Evolutionary conservation across 2,329 filamentous ascomycete species (phyloP).

Genomic region (Sclerotinia borealis): DNA sequence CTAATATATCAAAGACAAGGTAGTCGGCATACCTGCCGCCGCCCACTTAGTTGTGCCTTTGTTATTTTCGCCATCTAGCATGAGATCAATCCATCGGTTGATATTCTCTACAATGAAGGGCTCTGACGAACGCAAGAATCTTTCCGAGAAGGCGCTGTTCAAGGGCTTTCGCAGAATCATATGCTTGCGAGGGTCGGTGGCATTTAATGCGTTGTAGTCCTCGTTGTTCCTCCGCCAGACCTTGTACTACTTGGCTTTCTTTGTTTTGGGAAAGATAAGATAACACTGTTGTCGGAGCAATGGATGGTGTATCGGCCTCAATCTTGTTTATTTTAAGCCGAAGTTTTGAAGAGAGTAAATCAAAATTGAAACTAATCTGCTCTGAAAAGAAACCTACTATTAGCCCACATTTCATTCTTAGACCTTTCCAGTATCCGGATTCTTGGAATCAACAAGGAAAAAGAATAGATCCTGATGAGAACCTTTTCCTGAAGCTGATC

Average conservation of each 20-base stretch:
- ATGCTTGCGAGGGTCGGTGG: background rate
- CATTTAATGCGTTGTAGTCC: background rate
- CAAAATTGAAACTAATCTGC: too few species aligned
- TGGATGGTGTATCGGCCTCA: too few species aligned
- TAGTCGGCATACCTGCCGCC: background rate
- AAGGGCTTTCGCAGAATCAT: background rate
- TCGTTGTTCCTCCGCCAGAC: background rate
- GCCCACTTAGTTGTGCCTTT: background rate
- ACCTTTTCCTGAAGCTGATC: too few species aligned
- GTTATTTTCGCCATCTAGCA: background rate
- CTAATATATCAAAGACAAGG: conserved; percentile 1
- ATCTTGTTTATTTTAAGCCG: too few species aligned
- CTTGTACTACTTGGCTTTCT: background rate
- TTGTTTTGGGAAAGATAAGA: background rate
- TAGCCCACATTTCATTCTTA: too few species aligned
- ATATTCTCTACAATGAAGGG: background rate
- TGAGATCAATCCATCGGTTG: background rate
- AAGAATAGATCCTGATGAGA: too few species aligned
- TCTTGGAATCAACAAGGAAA: too few species aligned
- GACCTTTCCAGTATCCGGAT: too few species aligned
- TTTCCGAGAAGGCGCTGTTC: background rate
- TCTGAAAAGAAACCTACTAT: too few species aligned
- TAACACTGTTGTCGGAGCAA: background rate
- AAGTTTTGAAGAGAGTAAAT: too few species aligned
- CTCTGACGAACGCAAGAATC: background rate